Evolutionary conservation across 164 flowering plant species (phyloP).

Genomic region (Piper betle): DNA sequence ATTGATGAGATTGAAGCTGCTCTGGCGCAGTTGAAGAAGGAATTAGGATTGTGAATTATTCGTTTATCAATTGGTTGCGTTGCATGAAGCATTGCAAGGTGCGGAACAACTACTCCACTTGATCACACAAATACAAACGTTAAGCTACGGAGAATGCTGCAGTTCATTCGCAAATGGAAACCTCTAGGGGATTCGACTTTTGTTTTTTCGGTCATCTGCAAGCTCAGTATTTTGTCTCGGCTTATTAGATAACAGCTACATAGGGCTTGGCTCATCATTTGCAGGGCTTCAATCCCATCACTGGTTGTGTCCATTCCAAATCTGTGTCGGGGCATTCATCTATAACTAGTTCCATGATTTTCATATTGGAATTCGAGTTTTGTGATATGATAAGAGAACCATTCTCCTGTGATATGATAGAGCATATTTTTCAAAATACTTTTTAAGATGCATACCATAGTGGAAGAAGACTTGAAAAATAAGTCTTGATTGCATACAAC

Average conservation of each 20-base stretch:
- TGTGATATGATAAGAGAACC: background rate
- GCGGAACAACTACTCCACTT: no score
- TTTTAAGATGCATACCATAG: no score
- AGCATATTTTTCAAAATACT: conserved; percentile 16
- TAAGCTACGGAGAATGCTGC: no score
- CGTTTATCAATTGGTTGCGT: background rate
- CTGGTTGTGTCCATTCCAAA: conserved; percentile 1
- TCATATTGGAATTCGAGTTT: background rate
- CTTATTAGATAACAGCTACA: background rate
- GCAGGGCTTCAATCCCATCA: background rate
- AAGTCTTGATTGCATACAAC: no score
- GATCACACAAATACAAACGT: no score
- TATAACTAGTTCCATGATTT: background rate
- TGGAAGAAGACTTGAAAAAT: no score
- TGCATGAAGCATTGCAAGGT: background rate
- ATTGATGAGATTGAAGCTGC: conserved; percentile 81
- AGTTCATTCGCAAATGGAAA: no score
- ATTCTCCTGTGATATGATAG: conserved; percentile 23
- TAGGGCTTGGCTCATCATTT: background rate
- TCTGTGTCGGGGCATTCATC: background rate
- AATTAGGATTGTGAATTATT: conserved; percentile 41
- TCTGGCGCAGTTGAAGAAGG: conserved; percentile 67
- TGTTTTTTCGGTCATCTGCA: background rate
- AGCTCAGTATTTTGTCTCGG: background rate
- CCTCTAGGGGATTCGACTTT: no score